Conservation (phyloP, 1,139 yeast genomes). For the Debaryomyces sp. region DNA sequence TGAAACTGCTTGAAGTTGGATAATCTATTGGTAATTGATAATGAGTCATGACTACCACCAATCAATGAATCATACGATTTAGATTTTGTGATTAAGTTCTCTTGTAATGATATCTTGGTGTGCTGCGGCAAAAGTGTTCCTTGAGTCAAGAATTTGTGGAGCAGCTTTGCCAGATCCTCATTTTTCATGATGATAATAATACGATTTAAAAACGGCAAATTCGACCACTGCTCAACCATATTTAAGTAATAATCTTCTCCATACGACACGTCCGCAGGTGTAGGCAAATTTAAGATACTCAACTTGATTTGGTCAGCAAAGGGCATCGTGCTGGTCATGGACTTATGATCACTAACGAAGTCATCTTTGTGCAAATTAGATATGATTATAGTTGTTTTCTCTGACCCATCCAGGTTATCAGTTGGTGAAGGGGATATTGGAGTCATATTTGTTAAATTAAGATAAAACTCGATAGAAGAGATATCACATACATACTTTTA, state of each 20-base stretch:
- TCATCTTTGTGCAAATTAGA: constrained; percentile 37
- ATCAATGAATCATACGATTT: constrained; percentile 37
- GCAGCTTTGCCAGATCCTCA: constrained; percentile 31
- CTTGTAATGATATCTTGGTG: constrained; percentile 41
- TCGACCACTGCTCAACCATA: constrained; percentile 47
- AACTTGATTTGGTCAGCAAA: constrained; percentile 41
- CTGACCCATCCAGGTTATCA: constrained; percentile 7
- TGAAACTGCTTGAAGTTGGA: constrained; percentile 31
- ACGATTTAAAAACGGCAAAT: constrained; percentile 44
- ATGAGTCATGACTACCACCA: constrained; percentile 12
- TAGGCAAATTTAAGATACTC: constrained; percentile 29
- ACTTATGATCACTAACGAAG: constrained; percentile 24
- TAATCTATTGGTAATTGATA: constrained; percentile 24
- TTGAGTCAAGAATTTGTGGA: constrained; percentile 24
- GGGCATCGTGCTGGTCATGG: constrained; percentile 17
- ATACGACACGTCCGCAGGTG: constrained; percentile 11
- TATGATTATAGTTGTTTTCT: constrained; percentile 40
- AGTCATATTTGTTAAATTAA: background rate
- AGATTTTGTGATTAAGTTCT: constrained; percentile 43
- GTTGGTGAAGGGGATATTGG: constrained; percentile 1
- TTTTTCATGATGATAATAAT: constrained; percentile 42
- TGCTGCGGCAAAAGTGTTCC: constrained; percentile 12
- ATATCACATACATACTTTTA: background rate
- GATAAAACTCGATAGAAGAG: background rate
- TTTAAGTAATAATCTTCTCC: constrained; percentile 29